Evolutionary conservation across 768 basidiomycete species (phyloP).

Genomic region (Macrolepiota albuminosa): DNA sequence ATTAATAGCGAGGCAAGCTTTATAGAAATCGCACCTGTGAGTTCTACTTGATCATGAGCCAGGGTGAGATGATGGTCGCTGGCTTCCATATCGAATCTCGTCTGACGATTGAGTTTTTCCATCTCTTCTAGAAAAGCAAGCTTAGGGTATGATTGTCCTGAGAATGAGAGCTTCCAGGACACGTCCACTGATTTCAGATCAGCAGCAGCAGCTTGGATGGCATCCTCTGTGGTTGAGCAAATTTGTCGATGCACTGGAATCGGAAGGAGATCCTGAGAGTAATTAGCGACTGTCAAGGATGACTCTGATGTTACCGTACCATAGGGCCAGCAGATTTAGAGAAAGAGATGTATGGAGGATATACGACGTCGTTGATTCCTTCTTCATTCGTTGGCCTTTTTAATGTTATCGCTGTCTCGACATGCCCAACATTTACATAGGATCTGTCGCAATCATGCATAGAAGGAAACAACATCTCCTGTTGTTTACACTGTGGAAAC

Average conservation of each 20-base stretch:
- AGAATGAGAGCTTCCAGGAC: slow-evolving; percentile 28
- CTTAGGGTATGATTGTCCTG: slow-evolving; percentile 21
- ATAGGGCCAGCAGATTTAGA: slow-evolving; percentile 23
- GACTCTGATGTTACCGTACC: slow-evolving; percentile 12
- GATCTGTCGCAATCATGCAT: slow-evolving; percentile 21
- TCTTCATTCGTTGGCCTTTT: slow-evolving; percentile 2
- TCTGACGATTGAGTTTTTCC: background rate
- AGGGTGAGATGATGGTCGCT: slow-evolving; percentile 18
- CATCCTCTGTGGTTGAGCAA: slow-evolving; percentile 10
- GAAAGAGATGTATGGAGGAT: slow-evolving; percentile 16
- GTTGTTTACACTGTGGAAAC: slow-evolving; percentile 20
- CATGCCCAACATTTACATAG: slow-evolving; percentile 22
- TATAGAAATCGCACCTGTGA: slow-evolving; percentile 18
- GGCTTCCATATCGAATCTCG: slow-evolving; percentile 14
- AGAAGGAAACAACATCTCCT: slow-evolving; percentile 1
- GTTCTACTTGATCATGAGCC: slow-evolving; percentile 20
- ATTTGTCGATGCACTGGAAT: slow-evolving; percentile 25
- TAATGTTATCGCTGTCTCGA: slow-evolving; percentile 14
- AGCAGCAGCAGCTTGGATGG: background rate
- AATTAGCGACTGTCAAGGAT: background rate
- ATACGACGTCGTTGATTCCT: slow-evolving; percentile 8
- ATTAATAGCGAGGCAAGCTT: background rate
- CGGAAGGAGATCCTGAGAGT: slow-evolving; percentile 8
- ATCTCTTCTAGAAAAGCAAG: slow-evolving; percentile 15
- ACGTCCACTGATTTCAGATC: slow-evolving; percentile 25